Evolutionary conservation across 768 basidiomycete species (phyloP).

Genomic region (Lactarius psammicola): DNA sequence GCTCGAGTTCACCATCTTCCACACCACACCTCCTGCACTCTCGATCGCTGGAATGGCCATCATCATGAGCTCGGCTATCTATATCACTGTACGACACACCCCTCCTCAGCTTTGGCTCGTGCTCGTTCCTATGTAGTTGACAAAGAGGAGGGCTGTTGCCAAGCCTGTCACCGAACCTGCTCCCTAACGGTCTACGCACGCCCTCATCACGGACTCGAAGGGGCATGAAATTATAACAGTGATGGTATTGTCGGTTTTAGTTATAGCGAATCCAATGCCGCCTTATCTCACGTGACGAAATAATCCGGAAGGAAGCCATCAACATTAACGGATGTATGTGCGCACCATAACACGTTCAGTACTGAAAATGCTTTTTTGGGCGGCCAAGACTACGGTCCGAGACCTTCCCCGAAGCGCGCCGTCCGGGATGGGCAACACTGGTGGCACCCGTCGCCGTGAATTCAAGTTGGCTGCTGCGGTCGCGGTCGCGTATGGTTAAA

Average conservation of each 20-base stretch:
- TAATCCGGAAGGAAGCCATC: no score
- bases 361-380: no score
- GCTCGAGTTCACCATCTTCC: slow-evolving; percentile 65
- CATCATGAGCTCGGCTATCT: slow-evolving; percentile 62
- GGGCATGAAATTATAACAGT: not conserved
- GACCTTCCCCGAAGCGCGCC: no score
- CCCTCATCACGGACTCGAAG: not conserved
- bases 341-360: no score
- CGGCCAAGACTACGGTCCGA: no score
- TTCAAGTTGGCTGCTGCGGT: no score
- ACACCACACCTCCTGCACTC: slow-evolving; percentile 53
- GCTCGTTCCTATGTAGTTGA: not conserved
- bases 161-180: not conserved
- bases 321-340: no score
- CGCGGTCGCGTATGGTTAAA: no score
- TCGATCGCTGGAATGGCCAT: slow-evolving; percentile 62
- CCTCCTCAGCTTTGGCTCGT: not conserved
- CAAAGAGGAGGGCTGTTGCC: not conserved
- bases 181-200: not conserved
- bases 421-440: no score
- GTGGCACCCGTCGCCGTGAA: no score
- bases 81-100: slow-evolving; percentile 53
- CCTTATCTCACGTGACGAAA: not conserved
- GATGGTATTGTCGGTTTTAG: not conserved
- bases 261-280: not conserved